Percentiles rank a stretch among this genome's conserved stretches.
These are phyloP conservation scores for Termitomyces sp. DNA, from an alignment of 768 basidiomycete genomes.

Conservation along the genomic window DNA sequence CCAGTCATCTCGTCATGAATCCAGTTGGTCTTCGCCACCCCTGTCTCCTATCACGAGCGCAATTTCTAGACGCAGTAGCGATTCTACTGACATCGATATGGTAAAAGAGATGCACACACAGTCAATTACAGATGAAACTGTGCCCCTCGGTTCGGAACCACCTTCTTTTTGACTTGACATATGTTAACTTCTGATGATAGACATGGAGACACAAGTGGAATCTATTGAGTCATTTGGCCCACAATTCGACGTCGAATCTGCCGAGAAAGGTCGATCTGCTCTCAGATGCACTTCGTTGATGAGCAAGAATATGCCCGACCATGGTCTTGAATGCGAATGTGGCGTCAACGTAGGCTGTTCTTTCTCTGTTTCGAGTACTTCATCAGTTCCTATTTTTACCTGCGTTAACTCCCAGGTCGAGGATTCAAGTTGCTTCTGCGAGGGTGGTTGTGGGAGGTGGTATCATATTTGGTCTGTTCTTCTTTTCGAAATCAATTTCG, in stretches of 20 bases:
- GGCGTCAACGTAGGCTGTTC: slow-evolving; percentile 49
- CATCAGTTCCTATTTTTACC: background rate
- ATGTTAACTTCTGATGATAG: slow-evolving; percentile 15
- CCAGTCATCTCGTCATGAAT: slow-evolving; percentile 1
- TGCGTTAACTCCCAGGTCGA: slow-evolving; percentile 36
- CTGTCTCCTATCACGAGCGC: slow-evolving; percentile 12
- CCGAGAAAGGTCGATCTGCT: slow-evolving; percentile 11
- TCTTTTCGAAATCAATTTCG: background rate
- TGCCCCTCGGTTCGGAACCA: slow-evolving; percentile 40
- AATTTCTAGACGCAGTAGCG: slow-evolving; percentile 13
- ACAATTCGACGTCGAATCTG: slow-evolving; percentile 2
- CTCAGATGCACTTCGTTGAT: slow-evolving; percentile 4
- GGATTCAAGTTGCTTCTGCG: slow-evolving; percentile 56
- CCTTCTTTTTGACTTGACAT: background rate
- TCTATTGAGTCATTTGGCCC: slow-evolving; percentile 34
- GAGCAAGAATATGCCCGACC: slow-evolving; percentile 23
- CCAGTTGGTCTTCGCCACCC: slow-evolving; percentile 4
- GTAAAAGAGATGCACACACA: slow-evolving; percentile 21
- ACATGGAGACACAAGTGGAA: slow-evolving; percentile 38
- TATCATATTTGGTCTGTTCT: slow-evolving; percentile 64
- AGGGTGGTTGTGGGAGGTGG: slow-evolving; percentile 69
- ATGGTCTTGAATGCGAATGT: slow-evolving; percentile 63
- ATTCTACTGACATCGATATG: slow-evolving; percentile 35
- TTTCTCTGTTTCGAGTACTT: background rate
- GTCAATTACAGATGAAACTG: slow-evolving; percentile 28